phyloP scores from a whole-genome alignment of 768 basidiomycete genomes.

The Tylopilus sp. region DNA sequence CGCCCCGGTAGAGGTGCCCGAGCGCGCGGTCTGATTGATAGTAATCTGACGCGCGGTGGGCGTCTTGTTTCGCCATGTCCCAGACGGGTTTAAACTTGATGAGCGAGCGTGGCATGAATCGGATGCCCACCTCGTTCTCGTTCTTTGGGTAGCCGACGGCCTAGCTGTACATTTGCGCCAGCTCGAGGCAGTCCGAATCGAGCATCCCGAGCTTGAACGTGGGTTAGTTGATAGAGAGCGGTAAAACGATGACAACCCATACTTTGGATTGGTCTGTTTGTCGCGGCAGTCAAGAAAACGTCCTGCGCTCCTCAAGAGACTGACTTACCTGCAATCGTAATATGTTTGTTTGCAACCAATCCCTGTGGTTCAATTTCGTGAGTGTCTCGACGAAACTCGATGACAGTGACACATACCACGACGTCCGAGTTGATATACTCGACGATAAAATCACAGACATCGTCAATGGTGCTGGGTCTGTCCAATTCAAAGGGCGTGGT shows the following conservation, averaged over 20 bases:
- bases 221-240: background rate
- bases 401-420: conserved; percentile 44
- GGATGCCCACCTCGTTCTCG: conserved; percentile 60
- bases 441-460: conserved; percentile 77
- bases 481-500: conserved; percentile 36
- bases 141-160: conserved; percentile 84
- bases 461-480: conserved; percentile 55
- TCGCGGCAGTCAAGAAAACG: background rate
- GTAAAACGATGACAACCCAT: conserved; percentile 1
- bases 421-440: conserved; percentile 84
- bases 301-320: background rate
- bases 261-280: conserved; percentile 68
- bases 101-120: conserved; percentile 48
- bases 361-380: conserved; percentile 43
- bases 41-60: conserved; percentile 57
- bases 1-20: conserved; percentile 66
- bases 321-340: conserved; percentile 64
- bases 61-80: conserved; percentile 59
- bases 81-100: conserved; percentile 78
- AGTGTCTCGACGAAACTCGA: background rate
- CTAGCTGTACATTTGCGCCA: conserved; percentile 51
- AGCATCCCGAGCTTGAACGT: conserved; percentile 55
- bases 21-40: conserved; percentile 70
- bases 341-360: conserved; percentile 61
- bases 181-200: conserved; percentile 21